A percentile compares a stretch with the other conserved stretches of the same genome.
phyloP scores from a whole-genome alignment of 345 rosid species.

The Eucalyptus regnans region DNA sequence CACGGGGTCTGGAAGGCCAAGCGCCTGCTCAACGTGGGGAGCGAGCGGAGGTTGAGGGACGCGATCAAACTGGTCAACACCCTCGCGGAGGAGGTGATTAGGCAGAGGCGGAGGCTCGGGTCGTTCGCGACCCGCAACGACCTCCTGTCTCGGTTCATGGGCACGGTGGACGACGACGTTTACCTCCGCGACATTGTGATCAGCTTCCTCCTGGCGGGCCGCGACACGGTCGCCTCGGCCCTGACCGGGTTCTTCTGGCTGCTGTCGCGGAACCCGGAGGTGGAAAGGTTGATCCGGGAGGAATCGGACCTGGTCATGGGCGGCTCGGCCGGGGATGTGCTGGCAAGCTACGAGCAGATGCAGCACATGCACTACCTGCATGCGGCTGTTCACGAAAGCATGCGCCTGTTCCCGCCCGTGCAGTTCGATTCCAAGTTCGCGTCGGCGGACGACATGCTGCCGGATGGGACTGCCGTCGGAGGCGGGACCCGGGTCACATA shows the following conservation, averaged over 20 bases:
- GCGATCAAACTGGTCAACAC: constrained; percentile 32
- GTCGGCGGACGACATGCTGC: constrained; percentile 36
- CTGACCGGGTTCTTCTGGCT: constrained; percentile 61
- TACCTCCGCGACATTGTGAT: constrained; percentile 57
- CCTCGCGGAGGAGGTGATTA: constrained; percentile 32
- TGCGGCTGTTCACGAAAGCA: constrained; percentile 42
- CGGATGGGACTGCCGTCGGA: constrained; percentile 38
- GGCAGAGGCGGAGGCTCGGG: constrained; percentile 23
- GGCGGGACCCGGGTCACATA: constrained; percentile 40
- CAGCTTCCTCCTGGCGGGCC: constrained; percentile 64
- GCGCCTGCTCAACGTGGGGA: constrained; percentile 36
- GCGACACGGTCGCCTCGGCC: constrained; percentile 66
- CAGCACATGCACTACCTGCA: constrained; percentile 46
- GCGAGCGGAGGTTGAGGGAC: constrained; percentile 42
- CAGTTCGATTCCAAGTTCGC: constrained; percentile 74
- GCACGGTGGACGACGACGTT: constrained; percentile 28
- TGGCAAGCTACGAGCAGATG: constrained; percentile 18
- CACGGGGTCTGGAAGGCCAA: constrained; percentile 45
- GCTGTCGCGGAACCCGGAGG: constrained; percentile 30
- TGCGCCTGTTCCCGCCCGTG: constrained; percentile 68
- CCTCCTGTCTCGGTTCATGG: constrained; percentile 62
- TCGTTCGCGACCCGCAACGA: constrained; percentile 12
- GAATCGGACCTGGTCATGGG: constrained; percentile 35
- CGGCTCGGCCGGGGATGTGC: not conserved
- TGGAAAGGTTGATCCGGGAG: constrained; percentile 28